phyloP scores from a whole-genome alignment of 106 monocot species.

The Apostasia shenzhenica region DNA sequence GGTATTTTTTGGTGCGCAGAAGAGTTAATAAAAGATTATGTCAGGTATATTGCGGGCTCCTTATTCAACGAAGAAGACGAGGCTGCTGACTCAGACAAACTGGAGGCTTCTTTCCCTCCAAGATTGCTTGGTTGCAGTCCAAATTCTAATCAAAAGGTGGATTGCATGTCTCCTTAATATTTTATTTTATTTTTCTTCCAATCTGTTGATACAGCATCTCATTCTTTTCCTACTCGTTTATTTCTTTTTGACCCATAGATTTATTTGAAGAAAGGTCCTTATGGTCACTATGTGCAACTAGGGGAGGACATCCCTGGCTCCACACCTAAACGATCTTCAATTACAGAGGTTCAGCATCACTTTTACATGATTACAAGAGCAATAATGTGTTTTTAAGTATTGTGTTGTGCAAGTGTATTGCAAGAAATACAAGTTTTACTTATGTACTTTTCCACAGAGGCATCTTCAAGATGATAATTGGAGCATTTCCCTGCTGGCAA shows the following conservation, averaged over 20 bases:
- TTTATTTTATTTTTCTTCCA: neutral
- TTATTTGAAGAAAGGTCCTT: conserved; percentile 89
- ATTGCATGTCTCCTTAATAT: neutral
- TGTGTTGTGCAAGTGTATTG: neutral
- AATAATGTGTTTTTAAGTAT: neutral
- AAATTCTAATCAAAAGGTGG: conserved; percentile 62
- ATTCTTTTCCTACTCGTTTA: conserved; percentile 5
- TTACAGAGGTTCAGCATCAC: conserved; percentile 46
- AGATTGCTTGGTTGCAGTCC: conserved; percentile 65
- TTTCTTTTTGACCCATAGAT: conserved; percentile 26
- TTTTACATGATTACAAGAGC: neutral
- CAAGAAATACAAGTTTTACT: neutral
- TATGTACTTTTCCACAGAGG: neutral
- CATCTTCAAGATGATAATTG: neutral
- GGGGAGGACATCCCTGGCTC: conserved; percentile 75
- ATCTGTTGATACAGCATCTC: neutral
- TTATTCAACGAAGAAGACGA: conserved; percentile 59
- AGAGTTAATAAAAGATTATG: neutral
- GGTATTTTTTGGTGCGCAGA: neutral
- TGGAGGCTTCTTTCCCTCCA: conserved; percentile 50
- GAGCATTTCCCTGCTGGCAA: neutral
- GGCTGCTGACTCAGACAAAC: conserved; percentile 24
- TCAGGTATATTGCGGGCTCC: conserved; percentile 59
- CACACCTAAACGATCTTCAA: conserved; percentile 73
- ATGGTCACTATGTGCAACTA: conserved; percentile 85